phyloP scores from a whole-genome alignment of 345 rosid species.

The Eucalyptus pumila region DNA sequence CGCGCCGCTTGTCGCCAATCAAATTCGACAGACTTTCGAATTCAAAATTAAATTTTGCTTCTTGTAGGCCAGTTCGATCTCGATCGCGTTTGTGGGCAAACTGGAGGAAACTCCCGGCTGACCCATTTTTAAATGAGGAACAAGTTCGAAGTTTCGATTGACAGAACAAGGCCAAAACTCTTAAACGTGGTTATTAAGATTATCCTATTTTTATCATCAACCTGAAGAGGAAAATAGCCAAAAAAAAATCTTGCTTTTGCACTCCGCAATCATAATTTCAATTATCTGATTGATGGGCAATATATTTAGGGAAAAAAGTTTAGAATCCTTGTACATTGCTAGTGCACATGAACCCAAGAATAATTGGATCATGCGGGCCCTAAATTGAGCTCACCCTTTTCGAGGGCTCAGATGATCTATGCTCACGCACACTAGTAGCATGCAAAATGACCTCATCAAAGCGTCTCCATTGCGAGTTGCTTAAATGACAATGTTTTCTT shows the following conservation, averaged over 20 bases:
- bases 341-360: background rate
- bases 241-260: background rate
- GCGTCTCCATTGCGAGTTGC: background rate
- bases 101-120: too few species aligned
- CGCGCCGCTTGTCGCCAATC: background rate
- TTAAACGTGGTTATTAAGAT: too few species aligned
- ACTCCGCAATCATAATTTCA: background rate
- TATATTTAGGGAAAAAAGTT: background rate
- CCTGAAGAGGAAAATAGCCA: background rate
- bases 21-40: background rate
- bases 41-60: too few species aligned
- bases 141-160: background rate
- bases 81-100: background rate
- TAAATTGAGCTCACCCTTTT: background rate
- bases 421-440: background rate
- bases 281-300: background rate
- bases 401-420: background rate
- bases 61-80: background rate
- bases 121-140: background rate
- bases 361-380: background rate
- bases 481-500: background rate
- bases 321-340: background rate
- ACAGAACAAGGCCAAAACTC: too few species aligned
- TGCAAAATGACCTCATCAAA: background rate
- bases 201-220: background rate